These are phyloP conservation scores for Diphasiastrum complanatum DNA, from an alignment of 83 land plant genomes.

Conservation along the genomic window DNA sequence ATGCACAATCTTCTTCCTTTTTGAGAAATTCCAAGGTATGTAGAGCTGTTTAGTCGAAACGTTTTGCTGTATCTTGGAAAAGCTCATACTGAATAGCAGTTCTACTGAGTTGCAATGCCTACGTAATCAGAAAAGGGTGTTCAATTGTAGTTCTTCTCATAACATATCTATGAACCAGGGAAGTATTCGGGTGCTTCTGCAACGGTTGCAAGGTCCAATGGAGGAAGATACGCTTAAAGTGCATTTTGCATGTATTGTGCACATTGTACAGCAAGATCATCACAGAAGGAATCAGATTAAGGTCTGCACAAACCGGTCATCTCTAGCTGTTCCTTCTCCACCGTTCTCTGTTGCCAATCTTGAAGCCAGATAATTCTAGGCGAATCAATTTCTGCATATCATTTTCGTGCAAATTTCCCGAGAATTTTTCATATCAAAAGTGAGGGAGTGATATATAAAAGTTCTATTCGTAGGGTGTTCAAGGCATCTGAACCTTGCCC, in stretches of 20 bases:
- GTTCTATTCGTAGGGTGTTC: too few species aligned
- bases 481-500: too few species aligned
- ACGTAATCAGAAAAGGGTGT: background rate
- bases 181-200: slow-evolving; percentile 15
- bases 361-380: too few species aligned
- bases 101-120: too few species aligned
- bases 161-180: slow-evolving; percentile 11
- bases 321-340: background rate
- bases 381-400: too few species aligned
- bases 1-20: slow-evolving; percentile 7
- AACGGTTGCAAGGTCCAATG: slow-evolving; percentile 21
- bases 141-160: background rate
- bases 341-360: background rate
- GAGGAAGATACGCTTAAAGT: slow-evolving; percentile 36
- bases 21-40: slow-evolving; percentile 2
- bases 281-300: slow-evolving; percentile 13
- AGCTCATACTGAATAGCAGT: too few species aligned
- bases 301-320: too few species aligned
- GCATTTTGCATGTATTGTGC: slow-evolving; percentile 28
- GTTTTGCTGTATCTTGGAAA: background rate
- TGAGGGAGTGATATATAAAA: too few species aligned
- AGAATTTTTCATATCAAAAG: too few species aligned
- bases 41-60: background rate
- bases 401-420: too few species aligned
- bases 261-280: slow-evolving; percentile 14